A percentile compares a stretch with the other conserved stretches of the same genome.
These are phyloP conservation scores for Tulasnella sp. DNA, from an alignment of 768 basidiomycete species.

Conservation along the genomic window DNA sequence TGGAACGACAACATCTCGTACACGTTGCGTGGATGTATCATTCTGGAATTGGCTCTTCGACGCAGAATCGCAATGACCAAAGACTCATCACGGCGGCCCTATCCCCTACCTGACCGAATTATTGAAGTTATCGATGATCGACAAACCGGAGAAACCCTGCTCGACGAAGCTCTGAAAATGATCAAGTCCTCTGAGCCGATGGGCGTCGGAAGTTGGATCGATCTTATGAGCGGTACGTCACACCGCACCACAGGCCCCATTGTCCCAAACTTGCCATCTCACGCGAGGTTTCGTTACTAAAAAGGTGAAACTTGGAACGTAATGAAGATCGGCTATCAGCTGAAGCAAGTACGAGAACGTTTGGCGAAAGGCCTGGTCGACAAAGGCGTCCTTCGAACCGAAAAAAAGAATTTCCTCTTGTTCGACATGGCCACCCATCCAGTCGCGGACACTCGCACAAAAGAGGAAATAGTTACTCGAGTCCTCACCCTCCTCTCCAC, in stretches of 20 bases:
- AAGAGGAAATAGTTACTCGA: constrained; percentile 77
- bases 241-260: not conserved
- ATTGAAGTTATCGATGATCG: constrained; percentile 90
- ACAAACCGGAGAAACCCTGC: constrained; percentile 91
- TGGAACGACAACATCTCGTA: constrained; percentile 99
- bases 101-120: constrained; percentile 73
- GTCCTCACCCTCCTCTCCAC: constrained; percentile 75
- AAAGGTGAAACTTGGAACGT: constrained; percentile 99
- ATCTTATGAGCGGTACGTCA: constrained; percentile 82
- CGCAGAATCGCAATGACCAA: constrained; percentile 86
- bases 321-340: constrained; percentile 98
- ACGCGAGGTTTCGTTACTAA: not conserved
- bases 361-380: constrained; percentile 96
- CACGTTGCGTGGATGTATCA: constrained; percentile 95
- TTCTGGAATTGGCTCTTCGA: constrained; percentile 94
- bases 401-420: constrained; percentile 96
- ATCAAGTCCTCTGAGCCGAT: constrained; percentile 77
- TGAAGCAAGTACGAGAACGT: constrained; percentile 97
- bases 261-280: not conserved
- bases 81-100: constrained; percentile 72
- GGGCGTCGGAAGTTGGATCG: constrained; percentile 89
- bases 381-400: constrained; percentile 97
- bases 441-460: constrained; percentile 86
- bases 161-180: constrained; percentile 94
- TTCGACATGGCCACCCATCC: constrained; percentile 99